These are phyloP conservation scores for Mrakia frigida DNA, from an alignment of 768 basidiomycete genomes.

Conservation along the genomic window DNA sequence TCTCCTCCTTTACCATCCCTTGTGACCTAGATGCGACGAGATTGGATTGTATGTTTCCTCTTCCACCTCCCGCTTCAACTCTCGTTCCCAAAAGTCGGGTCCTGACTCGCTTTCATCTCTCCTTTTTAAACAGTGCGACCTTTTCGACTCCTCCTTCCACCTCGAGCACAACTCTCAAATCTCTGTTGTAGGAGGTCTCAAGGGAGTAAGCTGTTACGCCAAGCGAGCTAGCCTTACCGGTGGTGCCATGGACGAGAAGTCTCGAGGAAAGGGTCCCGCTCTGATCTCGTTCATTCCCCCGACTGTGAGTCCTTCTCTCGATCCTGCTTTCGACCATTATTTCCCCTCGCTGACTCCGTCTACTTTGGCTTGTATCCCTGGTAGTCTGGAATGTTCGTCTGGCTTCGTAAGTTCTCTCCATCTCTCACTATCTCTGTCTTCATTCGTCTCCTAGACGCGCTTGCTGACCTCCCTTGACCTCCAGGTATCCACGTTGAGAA, in stretches of 20 bases:
- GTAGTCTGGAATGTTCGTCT: too few species aligned
- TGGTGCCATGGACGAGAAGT: not conserved
- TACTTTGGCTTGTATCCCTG: not conserved
- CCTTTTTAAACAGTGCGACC: not conserved
- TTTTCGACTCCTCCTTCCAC: constrained; percentile 11
- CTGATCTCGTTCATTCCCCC: constrained; percentile 7
- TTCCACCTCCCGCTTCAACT: not conserved
- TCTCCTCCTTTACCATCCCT: not conserved
- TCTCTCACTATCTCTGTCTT: too few species aligned
- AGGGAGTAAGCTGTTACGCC: not conserved
- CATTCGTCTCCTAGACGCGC: too few species aligned
- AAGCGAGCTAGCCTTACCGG: not conserved
- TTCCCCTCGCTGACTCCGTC: not conserved
- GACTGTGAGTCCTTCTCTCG: not conserved
- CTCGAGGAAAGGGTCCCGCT: not conserved
- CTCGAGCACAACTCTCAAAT: not conserved
- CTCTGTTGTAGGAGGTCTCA: not conserved
- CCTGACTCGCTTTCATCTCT: not conserved
- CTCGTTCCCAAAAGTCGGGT: too few species aligned
- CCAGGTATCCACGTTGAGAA: constrained; percentile 2
- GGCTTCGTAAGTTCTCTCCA: too few species aligned
- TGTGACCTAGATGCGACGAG: constrained; percentile 37
- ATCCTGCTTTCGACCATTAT: not conserved
- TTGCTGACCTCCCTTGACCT: too few species aligned
- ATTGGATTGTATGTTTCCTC: constrained; percentile 35